A percentile compares a stretch with the other conserved stretches of the same genome.
Conservation (phyloP, 2,329 filamentous ascomycete species). For the Trichoderma simmonsii region DNA sequence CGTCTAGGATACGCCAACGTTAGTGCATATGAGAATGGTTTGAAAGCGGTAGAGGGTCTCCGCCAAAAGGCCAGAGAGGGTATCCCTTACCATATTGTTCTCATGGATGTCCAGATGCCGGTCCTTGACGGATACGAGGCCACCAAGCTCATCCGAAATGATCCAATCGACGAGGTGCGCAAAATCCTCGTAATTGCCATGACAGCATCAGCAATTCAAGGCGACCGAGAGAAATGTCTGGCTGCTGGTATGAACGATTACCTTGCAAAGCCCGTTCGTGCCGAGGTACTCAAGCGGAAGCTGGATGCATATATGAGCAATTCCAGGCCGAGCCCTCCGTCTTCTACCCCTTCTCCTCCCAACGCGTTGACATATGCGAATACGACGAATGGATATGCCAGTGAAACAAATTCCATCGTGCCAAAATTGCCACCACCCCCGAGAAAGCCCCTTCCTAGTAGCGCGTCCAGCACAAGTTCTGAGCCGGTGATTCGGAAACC, state of each 20-base stretch:
- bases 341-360: conserved; percentile 6
- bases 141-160: conserved; percentile 75
- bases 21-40: conserved; percentile 85
- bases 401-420: not conserved
- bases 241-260: conserved; percentile 98
- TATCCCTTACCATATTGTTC: conserved; percentile 78
- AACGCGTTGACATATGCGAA: conserved; percentile 2
- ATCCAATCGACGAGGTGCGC: conserved; percentile 71
- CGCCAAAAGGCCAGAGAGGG: conserved; percentile 67
- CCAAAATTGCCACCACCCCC: conserved; percentile 16
- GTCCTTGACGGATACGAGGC: conserved; percentile 90
- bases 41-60: conserved; percentile 84
- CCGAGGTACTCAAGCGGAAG: conserved; percentile 81
- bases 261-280: conserved; percentile 89
- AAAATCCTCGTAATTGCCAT: conserved; percentile 93
- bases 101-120: conserved; percentile 98
- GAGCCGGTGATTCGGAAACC: conserved; percentile 14
- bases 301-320: conserved; percentile 56
- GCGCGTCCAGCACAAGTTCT: conserved; percentile 5
- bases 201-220: conserved; percentile 93
- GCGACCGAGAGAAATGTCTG: conserved; percentile 92
- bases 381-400: conserved; percentile 12
- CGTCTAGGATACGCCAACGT: conserved; percentile 78
- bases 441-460: conserved; percentile 17
- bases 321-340: not conserved